phyloP scores from a whole-genome alignment of 225 moss, liverwort and hornwort species.

The Marchantia polymorpha region DNA sequence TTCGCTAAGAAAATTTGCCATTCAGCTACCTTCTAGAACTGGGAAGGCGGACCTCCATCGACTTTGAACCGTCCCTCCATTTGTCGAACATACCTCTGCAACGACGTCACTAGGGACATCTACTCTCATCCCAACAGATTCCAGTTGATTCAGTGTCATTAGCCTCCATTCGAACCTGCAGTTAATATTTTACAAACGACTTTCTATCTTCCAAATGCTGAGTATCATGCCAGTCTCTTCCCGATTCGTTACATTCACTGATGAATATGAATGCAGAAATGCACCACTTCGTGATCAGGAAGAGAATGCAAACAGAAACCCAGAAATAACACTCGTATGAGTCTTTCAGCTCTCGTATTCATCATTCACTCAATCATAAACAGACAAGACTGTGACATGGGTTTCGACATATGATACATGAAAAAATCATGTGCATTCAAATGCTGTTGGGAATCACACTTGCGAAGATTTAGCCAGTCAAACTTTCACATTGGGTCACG shows the following conservation, averaged over 20 bases:
- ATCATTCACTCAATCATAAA: no score
- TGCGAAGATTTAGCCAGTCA: background rate
- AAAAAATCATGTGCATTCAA: background rate
- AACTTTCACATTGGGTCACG: background rate
- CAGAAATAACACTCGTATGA: background rate
- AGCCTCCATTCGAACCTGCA: background rate
- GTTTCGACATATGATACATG: background rate
- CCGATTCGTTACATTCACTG: background rate
- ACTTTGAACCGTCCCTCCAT: constrained; percentile 7
- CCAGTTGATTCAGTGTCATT: constrained; percentile 17
- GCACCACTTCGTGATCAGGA: background rate
- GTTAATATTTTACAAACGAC: background rate
- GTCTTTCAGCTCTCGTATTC: background rate
- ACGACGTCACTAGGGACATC: background rate
- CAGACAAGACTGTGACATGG: background rate
- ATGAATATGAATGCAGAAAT: background rate
- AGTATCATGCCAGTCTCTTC: background rate
- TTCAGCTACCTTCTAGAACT: constrained; percentile 15
- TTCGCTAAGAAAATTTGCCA: background rate
- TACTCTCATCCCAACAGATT: constrained; percentile 14
- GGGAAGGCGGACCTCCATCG: constrained; percentile 16
- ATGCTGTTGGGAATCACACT: background rate
- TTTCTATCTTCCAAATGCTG: background rate
- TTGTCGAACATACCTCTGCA: background rate
- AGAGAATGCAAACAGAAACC: background rate